Percentiles rank a stretch among this genome's conserved stretches.
These are phyloP conservation scores for Starmerella potacharoeniae DNA, from an alignment of 805 yeast species.

Conservation along the genomic window DNA sequence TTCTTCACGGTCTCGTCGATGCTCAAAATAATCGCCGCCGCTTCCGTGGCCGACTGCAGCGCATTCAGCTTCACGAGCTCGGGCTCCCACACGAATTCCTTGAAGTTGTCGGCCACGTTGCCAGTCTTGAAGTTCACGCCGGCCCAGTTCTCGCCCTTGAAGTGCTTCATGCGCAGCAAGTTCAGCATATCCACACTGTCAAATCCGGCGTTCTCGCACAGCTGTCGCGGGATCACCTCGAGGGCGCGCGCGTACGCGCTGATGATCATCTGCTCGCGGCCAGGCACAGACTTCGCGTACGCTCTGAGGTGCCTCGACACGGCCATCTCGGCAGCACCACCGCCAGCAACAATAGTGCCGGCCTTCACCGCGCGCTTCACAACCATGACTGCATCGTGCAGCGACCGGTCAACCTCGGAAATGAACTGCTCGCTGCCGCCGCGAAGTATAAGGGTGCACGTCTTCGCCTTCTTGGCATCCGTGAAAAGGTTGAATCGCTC, in stretches of 20 bases:
- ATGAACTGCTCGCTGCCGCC: slow-evolving; percentile 98
- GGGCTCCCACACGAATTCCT: slow-evolving; percentile 94
- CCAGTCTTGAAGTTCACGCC: slow-evolving; percentile 90
- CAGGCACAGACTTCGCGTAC: slow-evolving; percentile 76
- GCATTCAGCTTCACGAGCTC: slow-evolving; percentile 88
- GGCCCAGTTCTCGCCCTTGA: slow-evolving; percentile 81
- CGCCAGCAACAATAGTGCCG: slow-evolving; percentile 87
- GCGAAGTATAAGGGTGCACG: slow-evolving; percentile 84
- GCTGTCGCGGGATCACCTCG: slow-evolving; percentile 92
- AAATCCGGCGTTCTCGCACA: slow-evolving; percentile 98
- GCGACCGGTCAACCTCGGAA: slow-evolving; percentile 93
- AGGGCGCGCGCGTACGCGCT: slow-evolving; percentile 89
- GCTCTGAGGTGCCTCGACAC: slow-evolving; percentile 79
- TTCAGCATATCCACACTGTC: slow-evolving; percentile 94
- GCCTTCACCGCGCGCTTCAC: slow-evolving; percentile 89
- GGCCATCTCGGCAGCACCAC: slow-evolving; percentile 99
- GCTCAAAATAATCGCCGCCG: slow-evolving; percentile 83
- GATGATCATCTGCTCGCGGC: slow-evolving; percentile 88
- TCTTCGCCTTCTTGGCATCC: slow-evolving; percentile 85
- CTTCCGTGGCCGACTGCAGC: slow-evolving; percentile 91
- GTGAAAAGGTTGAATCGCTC: slow-evolving; percentile 88
- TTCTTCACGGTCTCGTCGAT: slow-evolving; percentile 75
- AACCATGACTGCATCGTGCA: slow-evolving; percentile 97
- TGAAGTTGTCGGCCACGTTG: slow-evolving; percentile 68
- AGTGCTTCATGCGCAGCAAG: slow-evolving; percentile 83